These are phyloP conservation scores for Simmondsia chinensis DNA, from an alignment of 148 eudicot species.

Conservation along the genomic window DNA sequence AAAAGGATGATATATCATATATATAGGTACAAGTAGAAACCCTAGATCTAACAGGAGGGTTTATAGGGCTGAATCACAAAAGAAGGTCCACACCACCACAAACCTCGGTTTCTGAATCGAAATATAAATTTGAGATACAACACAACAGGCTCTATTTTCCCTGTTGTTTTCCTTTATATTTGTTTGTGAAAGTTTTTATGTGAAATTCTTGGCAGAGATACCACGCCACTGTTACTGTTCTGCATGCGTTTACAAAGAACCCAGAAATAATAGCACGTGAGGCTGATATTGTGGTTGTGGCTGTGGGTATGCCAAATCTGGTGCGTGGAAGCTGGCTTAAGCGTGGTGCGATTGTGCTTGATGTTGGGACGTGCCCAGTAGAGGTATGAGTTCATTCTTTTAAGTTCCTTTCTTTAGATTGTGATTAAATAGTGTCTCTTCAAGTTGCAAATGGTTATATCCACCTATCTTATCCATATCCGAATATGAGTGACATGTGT, in stretches of 20 bases:
- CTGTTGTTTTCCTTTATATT: background rate
- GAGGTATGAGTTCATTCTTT: slow-evolving; percentile 31
- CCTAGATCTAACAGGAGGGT: too few relatives aligned
- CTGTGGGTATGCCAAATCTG: slow-evolving; percentile 66
- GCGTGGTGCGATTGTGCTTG: slow-evolving; percentile 68
- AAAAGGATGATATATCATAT: too few relatives aligned
- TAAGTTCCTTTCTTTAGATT: background rate
- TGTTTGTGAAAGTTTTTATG: slow-evolving; percentile 1
- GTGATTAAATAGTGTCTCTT: background rate
- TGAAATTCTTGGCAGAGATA: slow-evolving; percentile 42
- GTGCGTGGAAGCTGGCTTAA: slow-evolving; percentile 77
- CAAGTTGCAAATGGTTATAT: background rate
- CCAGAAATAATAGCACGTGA: slow-evolving; percentile 49
- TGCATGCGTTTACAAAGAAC: slow-evolving; percentile 45
- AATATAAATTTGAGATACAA: background rate
- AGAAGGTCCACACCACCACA: too few relatives aligned
- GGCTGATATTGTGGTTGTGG: slow-evolving; percentile 68
- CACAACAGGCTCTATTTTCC: background rate
- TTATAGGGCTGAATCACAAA: too few relatives aligned
- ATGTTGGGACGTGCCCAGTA: slow-evolving; percentile 62
- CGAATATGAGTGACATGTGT: background rate
- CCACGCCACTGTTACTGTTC: slow-evolving; percentile 67
- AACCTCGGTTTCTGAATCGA: too few relatives aligned
- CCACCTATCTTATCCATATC: background rate
- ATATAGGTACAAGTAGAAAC: too few relatives aligned